phyloP scores from a whole-genome alignment of 2,329 filamentous ascomycete genomes.

The Penicillium freii region DNA sequence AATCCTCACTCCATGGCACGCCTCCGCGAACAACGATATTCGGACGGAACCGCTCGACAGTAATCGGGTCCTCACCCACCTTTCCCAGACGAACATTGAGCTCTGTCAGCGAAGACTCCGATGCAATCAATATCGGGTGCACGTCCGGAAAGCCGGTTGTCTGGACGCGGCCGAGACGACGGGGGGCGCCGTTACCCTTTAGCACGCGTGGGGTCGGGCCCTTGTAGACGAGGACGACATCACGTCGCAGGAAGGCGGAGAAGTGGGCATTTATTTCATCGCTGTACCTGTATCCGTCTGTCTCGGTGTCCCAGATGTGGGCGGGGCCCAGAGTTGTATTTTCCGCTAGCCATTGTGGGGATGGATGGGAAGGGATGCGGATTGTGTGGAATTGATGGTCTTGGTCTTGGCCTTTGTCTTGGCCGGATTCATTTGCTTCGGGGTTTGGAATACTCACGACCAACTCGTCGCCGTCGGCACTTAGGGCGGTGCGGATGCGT shows the following conservation, averaged over 20 bases:
- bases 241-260: constrained; percentile 54
- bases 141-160: constrained; percentile 60
- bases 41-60: constrained; percentile 62
- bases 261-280: constrained; percentile 54
- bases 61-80: constrained; percentile 49
- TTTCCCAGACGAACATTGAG: constrained; percentile 54
- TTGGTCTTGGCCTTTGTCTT: background rate
- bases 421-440: constrained; percentile 28
- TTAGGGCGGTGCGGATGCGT: constrained; percentile 56
- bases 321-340: constrained; percentile 53
- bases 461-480: constrained; percentile 47
- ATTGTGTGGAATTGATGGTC: constrained; percentile 33
- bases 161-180: constrained; percentile 54
- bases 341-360: constrained; percentile 51
- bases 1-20: constrained; percentile 61
- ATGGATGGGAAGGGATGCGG: constrained; percentile 56
- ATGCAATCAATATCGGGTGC: constrained; percentile 57
- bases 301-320: constrained; percentile 59
- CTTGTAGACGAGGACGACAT: constrained; percentile 61
- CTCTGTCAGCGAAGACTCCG: constrained; percentile 56
- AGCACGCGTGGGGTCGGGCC: constrained; percentile 57
- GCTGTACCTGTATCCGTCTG: constrained; percentile 57
- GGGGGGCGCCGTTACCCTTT: constrained; percentile 55
- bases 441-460: constrained; percentile 45
- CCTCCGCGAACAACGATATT: constrained; percentile 61